These are phyloP conservation scores for Bocquillonia castaneifolia DNA, from an alignment of 441 rosid species.

Conservation along the genomic window DNA sequence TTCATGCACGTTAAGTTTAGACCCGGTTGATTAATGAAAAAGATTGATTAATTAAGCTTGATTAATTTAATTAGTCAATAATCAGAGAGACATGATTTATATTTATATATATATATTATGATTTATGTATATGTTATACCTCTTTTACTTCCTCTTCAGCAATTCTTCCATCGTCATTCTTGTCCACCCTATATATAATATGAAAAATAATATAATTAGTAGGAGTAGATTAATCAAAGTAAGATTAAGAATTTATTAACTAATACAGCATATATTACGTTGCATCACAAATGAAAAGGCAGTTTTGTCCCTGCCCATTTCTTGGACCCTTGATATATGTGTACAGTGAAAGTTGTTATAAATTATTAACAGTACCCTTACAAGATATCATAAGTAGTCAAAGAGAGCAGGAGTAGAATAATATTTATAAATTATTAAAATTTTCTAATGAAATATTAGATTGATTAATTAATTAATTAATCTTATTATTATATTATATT, in stretches of 20 bases:
- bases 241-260: background rate
- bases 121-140: slow-evolving; percentile 32
- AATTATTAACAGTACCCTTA: too few species aligned
- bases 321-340: too few species aligned
- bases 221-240: background rate
- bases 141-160: slow-evolving; percentile 85
- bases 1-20: slow-evolving; percentile 26
- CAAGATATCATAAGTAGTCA: too few species aligned
- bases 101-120: background rate
- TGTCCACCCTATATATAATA: slow-evolving; percentile 66
- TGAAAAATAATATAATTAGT: background rate
- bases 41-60: slow-evolving; percentile 10
- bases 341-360: too few species aligned
- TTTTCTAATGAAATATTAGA: too few species aligned
- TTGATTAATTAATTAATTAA: background rate
- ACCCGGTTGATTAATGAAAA: too few species aligned
- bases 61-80: background rate
- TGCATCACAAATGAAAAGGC: slow-evolving; percentile 6
- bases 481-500: too few species aligned
- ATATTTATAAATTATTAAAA: too few species aligned
- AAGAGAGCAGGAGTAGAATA: too few species aligned
- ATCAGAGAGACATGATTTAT: background rate
- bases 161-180: slow-evolving; percentile 85
- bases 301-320: background rate
- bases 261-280: background rate